Evolutionary conservation across 1,284 basidiomycete species (phyloP).

Genomic region (Cryptococcus jaspeensis): DNA sequence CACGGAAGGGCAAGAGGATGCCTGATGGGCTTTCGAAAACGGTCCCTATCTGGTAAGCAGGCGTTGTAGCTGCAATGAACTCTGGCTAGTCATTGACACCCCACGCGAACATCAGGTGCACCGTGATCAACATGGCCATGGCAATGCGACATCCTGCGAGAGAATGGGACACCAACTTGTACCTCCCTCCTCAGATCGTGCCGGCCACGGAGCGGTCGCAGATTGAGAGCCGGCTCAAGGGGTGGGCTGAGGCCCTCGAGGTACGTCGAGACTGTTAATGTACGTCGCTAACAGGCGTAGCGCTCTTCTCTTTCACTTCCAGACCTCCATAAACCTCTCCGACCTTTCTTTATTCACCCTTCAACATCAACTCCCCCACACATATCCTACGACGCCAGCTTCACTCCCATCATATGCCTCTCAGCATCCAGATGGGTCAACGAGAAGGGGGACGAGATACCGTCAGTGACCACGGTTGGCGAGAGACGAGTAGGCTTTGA

Average conservation of each 20-base stretch:
- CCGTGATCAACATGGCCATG: slow-evolving; percentile 76
- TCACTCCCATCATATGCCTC: slow-evolving; percentile 49
- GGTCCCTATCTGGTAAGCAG: slow-evolving; percentile 74
- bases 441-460: slow-evolving; percentile 28
- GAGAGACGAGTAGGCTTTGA: slow-evolving; percentile 45
- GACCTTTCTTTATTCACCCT: slow-evolving; percentile 51
- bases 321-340: slow-evolving; percentile 40
- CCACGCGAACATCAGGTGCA: slow-evolving; percentile 55
- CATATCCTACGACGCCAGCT: slow-evolving; percentile 28
- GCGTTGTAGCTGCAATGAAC: background rate
- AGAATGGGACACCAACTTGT: slow-evolving; percentile 41
- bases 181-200: slow-evolving; percentile 45
- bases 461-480: slow-evolving; percentile 30
- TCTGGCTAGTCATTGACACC: background rate
- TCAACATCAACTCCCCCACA: slow-evolving; percentile 32
- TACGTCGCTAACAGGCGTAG: slow-evolving; percentile 18
- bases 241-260: slow-evolving; percentile 71
- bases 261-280: slow-evolving; percentile 18
- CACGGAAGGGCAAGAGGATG: slow-evolving; percentile 86
- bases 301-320: slow-evolving; percentile 46
- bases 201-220: slow-evolving; percentile 46
- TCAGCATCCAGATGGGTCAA: slow-evolving; percentile 46
- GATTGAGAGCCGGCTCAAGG: slow-evolving; percentile 66
- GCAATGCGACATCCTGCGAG: background rate
- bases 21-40: slow-evolving; percentile 95